Evolutionary conservation across 305 asterid genomes (phyloP), one percentile per base, ranked within the genome.

Genomic region (Petunia hybrid): DNA sequence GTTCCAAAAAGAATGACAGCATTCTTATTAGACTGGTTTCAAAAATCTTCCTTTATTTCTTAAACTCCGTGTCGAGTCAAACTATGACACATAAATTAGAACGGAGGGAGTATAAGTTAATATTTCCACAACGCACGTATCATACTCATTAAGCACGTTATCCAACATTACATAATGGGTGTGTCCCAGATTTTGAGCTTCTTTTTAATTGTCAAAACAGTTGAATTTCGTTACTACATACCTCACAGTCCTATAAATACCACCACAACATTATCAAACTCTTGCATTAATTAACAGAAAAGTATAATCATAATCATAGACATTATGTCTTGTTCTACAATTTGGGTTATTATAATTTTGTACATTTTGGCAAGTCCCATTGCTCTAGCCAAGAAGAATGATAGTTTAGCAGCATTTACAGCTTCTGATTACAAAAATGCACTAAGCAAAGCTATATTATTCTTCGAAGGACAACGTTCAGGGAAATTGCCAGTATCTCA

Each of bases 381-480:
- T 53, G 45, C 75, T 61, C 22, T 67, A 84, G 82, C 87, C 74
- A 66, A 35, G 1, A 40, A 55, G 41, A 77, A 76, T 42, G 38
- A 78, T 68, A 61, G 39, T 1, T n/a, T 12, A 8, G 53, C 64
- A 2, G 10, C 38, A 60, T 42, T 55, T 13, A 63, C 78, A 10
- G 48, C 82, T 60, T 63, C 13, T 53, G 84, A 86, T 68, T 94
- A 94, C 79, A 61, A 78, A 43, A 93, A 90, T 76, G 97, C 95
- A 41, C 82, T 94, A 5, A 62, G 76, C 82, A 94, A 92, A 89
- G 90, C 85, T 22, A 89, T 94, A 62, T 70, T 94, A 76, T 94
- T 92, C 89, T 92, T 94, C 38, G 94, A 92, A 87, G 98, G 95
- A 1, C 98, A 94, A 79, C 89, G 97, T 14, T 91, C 97, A 0